Evolutionary conservation across 345 rosid genomes (phyloP).

Genomic region (Gossypium ekmanianum): DNA sequence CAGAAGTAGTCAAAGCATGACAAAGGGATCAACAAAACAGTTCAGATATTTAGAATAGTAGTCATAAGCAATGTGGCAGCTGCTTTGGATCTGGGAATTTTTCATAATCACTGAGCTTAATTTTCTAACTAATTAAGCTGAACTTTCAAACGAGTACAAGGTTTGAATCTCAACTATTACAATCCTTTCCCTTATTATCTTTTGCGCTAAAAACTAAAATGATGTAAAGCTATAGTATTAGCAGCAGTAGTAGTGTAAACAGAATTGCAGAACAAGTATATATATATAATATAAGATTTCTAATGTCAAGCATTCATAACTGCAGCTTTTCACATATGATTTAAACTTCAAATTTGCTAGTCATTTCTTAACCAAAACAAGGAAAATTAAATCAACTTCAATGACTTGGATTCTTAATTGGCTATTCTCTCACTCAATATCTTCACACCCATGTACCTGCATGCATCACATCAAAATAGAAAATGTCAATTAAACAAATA

Average conservation of each 20-base stretch:
- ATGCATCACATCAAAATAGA: constrained; percentile 17
- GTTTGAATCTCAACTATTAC: too few relatives aligned
- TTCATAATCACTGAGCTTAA: background rate
- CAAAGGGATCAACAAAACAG: background rate
- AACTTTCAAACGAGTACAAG: too few relatives aligned
- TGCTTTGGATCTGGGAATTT: background rate
- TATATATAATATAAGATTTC: background rate
- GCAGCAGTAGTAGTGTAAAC: too few relatives aligned
- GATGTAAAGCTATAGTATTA: too few relatives aligned
- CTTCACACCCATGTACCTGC: constrained; percentile 59
- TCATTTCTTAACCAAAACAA: background rate
- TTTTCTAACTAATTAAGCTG: background rate
- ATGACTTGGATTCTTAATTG: background rate
- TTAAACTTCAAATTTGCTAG: background rate
- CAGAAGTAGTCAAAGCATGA: background rate
- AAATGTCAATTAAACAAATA: background rate
- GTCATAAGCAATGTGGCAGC: background rate
- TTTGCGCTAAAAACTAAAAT: too few relatives aligned
- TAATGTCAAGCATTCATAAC: background rate
- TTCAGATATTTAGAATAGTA: too few relatives aligned
- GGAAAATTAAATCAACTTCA: background rate
- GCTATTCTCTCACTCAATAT: constrained; percentile 45
- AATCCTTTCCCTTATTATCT: too few relatives aligned
- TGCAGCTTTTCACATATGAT: background rate
- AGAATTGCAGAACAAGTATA: too few relatives aligned